These are phyloP conservation scores for Coriaria nepalensis DNA, from an alignment of 306 rosid genomes.

Conservation along the genomic window DNA sequence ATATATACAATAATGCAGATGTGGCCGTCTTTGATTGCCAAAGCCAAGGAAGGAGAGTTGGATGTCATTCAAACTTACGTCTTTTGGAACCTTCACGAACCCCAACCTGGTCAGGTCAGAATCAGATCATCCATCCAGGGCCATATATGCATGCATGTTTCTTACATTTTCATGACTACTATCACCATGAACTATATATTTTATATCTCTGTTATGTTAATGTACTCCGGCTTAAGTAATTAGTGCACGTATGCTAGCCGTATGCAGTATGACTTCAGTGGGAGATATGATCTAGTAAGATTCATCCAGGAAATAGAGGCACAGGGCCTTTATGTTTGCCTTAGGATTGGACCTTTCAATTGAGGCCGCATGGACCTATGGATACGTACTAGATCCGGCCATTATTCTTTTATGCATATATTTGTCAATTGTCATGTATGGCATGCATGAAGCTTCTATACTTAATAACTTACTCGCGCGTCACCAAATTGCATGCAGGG, in stretches of 20 bases:
- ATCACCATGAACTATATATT: neutral
- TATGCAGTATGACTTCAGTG: constrained; percentile 52
- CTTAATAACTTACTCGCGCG: neutral
- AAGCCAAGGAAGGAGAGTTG: constrained; percentile 8
- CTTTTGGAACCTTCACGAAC: constrained; percentile 13
- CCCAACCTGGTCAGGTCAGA: constrained; percentile 1
- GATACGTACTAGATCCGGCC: constrained; percentile 31
- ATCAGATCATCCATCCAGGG: neutral
- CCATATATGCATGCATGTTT: too few species aligned
- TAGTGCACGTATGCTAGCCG: constrained; percentile 2
- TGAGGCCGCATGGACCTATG: constrained; percentile 60
- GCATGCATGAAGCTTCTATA: neutral
- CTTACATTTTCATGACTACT: too few species aligned
- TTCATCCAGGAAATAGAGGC: constrained; percentile 58
- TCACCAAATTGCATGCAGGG: constrained; percentile 29
- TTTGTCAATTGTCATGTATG: too few species aligned
- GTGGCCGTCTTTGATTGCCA: constrained; percentile 7
- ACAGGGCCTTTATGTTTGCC: constrained; percentile 55
- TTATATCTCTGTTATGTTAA: neutral
- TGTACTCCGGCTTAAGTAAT: too few species aligned
- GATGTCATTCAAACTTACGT: constrained; percentile 13
- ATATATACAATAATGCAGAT: neutral
- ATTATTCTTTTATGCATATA: too few species aligned
- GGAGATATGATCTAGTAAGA: constrained; percentile 40
- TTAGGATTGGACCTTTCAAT: constrained; percentile 80